Evolutionary conservation across 1,284 basidiomycete species (phyloP).

Genomic region (Ustilago bromivora): DNA sequence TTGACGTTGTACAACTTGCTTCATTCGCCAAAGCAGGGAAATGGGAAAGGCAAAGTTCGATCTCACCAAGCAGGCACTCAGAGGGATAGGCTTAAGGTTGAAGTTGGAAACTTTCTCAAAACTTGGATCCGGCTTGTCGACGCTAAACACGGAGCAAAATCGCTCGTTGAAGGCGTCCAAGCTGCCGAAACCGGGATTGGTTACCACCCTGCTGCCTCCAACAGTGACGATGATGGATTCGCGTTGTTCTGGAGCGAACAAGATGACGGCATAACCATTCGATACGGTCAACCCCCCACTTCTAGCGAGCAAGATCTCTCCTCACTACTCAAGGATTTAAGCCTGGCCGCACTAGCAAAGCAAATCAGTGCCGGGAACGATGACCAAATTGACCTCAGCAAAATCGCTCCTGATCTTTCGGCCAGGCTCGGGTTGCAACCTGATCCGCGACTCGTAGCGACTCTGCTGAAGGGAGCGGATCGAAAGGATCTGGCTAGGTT

Average conservation of each 20-base stretch:
- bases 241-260: slow-evolving; percentile 40
- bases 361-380: slow-evolving; percentile 37
- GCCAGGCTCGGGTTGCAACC: slow-evolving; percentile 45
- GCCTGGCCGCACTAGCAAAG: slow-evolving; percentile 34
- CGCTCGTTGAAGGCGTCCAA: slow-evolving; percentile 24
- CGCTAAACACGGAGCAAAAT: slow-evolving; percentile 23
- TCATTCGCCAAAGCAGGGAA: background rate
- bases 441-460: slow-evolving; percentile 46
- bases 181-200: slow-evolving; percentile 42
- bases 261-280: slow-evolving; percentile 26
- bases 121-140: slow-evolving; percentile 59
- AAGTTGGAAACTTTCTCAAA: slow-evolving; percentile 48
- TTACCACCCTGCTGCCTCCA: background rate
- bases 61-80: slow-evolving; percentile 21
- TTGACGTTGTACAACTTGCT: slow-evolving; percentile 51
- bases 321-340: slow-evolving; percentile 34
- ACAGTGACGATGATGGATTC: background rate
- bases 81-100: slow-evolving; percentile 26
- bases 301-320: slow-evolving; percentile 27
- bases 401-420: slow-evolving; percentile 42
- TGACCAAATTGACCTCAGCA: slow-evolving; percentile 30
- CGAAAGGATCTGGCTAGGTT: slow-evolving; percentile 46
- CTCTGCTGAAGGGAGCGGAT: slow-evolving; percentile 34
- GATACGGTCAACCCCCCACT: slow-evolving; percentile 15
- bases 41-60: slow-evolving; percentile 37